These are phyloP conservation scores for Clarireedia homoeocarpa DNA, from an alignment of 2,329 filamentous ascomycete species.

Conservation along the genomic window DNA sequence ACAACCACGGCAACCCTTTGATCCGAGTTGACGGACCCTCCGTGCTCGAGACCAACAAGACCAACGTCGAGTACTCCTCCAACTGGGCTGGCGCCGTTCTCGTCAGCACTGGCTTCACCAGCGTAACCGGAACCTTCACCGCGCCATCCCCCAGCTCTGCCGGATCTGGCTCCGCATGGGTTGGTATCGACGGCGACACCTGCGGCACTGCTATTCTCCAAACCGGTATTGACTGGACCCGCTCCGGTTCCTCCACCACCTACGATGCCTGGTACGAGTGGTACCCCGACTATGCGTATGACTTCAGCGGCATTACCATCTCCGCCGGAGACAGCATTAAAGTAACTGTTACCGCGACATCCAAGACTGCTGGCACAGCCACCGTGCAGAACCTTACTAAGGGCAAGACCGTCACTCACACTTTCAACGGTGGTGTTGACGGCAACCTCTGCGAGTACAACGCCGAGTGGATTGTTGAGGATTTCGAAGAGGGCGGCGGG, in stretches of 20 bases:
- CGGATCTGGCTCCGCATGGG: slow-evolving; percentile 37
- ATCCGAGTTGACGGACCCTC: slow-evolving; percentile 28
- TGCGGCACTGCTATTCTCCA: slow-evolving; percentile 47
- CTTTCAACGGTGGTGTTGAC: slow-evolving; percentile 29
- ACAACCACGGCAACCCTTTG: slow-evolving; percentile 24
- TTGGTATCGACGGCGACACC: slow-evolving; percentile 54
- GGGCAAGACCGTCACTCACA: slow-evolving; percentile 37
- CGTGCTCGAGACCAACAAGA: slow-evolving; percentile 30
- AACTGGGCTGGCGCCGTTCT: slow-evolving; percentile 56
- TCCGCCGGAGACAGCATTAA: slow-evolving; percentile 38
- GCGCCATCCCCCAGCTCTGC: slow-evolving; percentile 42
- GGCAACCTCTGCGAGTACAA: slow-evolving; percentile 37
- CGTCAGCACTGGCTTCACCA: slow-evolving; percentile 40
- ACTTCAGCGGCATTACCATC: slow-evolving; percentile 40
- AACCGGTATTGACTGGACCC: slow-evolving; percentile 48
- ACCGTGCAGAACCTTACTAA: slow-evolving; percentile 39
- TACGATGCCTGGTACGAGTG: slow-evolving; percentile 56
- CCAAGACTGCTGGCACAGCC: slow-evolving; percentile 35
- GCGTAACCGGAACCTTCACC: slow-evolving; percentile 45
- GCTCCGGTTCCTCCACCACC: slow-evolving; percentile 33
- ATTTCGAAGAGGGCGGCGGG: slow-evolving; percentile 36
- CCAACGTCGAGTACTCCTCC: slow-evolving; percentile 40
- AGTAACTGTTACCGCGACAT: slow-evolving; percentile 32
- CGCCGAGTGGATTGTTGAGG: slow-evolving; percentile 47
- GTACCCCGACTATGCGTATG: slow-evolving; percentile 48